Conservation (phyloP, 768 basidiomycete genomes). For the Mycena latifolia region DNA sequence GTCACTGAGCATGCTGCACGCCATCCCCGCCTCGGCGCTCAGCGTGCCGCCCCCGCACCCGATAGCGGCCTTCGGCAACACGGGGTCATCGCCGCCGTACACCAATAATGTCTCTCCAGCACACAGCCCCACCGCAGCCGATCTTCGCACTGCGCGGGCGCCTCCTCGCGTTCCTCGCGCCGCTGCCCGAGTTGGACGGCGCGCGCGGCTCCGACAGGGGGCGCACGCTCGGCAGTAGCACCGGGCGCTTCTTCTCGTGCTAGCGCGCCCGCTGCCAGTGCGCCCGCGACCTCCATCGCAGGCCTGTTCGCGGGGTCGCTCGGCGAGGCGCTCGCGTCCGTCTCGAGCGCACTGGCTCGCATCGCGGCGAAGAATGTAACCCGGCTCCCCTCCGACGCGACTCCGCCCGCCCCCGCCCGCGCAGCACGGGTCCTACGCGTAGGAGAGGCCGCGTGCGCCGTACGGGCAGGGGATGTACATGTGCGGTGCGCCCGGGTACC, state of each 20-base stretch:
- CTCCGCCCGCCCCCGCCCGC: too few species aligned
- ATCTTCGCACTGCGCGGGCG: constrained; percentile 28
- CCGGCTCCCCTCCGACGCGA: too few species aligned
- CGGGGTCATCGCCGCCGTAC: too few species aligned
- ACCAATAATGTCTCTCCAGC: constrained; percentile 2
- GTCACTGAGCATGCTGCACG: constrained; percentile 16
- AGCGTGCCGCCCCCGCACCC: constrained; percentile 13
- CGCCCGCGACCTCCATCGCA: not conserved
- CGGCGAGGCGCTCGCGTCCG: constrained; percentile 1
- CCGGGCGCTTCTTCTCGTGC: constrained; percentile 30
- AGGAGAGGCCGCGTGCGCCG: too few species aligned
- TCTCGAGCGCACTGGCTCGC: too few species aligned
- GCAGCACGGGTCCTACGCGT: too few species aligned
- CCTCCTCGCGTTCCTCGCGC: constrained; percentile 34
- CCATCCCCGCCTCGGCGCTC: constrained; percentile 34
- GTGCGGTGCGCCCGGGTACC: too few species aligned
- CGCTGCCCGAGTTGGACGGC: constrained; percentile 44
- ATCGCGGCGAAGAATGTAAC: too few species aligned
- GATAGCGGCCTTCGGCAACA: too few species aligned
- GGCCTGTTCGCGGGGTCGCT: not conserved
- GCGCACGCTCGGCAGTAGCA: not conserved
- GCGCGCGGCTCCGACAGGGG: constrained; percentile 5
- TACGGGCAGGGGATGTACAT: too few species aligned
- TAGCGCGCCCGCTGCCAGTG: too few species aligned
- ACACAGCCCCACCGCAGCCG: constrained; percentile 3